These are phyloP conservation scores for Canna indica DNA, from an alignment of 176 grass and related monocot species.

Conservation along the genomic window DNA sequence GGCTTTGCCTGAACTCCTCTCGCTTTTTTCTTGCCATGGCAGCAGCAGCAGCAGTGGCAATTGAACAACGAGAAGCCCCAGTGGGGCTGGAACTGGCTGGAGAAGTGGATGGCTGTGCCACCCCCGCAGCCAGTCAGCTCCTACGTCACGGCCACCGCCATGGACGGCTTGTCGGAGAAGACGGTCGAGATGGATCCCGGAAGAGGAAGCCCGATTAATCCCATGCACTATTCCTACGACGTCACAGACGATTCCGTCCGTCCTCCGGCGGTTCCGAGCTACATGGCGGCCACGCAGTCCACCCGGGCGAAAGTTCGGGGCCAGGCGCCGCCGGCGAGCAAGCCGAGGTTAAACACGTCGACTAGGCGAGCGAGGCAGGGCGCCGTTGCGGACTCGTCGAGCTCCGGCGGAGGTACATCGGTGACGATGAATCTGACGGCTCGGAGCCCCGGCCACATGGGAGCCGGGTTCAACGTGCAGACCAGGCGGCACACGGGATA, in stretches of 20 bases:
- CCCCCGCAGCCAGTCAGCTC: conserved; percentile 12
- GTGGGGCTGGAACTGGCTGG: conserved; percentile 57
- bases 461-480: conserved; percentile 2
- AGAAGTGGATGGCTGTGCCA: conserved; percentile 28
- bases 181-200: conserved; percentile 57
- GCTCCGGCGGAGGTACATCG: conserved; percentile 30
- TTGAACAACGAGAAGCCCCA: conserved; percentile 22
- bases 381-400: conserved; percentile 26
- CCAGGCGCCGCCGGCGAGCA: not conserved
- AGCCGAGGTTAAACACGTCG: not conserved
- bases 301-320: conserved; percentile 53
- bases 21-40: not conserved
- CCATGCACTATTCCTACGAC: conserved; percentile 7
- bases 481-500: conserved; percentile 8
- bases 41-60: conserved; percentile 22
- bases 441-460: conserved; percentile 21
- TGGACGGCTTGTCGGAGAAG: conserved; percentile 56
- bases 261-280: conserved; percentile 34
- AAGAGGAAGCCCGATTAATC: conserved; percentile 16
- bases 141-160: conserved; percentile 22
- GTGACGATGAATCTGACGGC: not conserved
- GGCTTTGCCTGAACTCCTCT: not conserved
- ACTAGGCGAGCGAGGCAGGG: not conserved
- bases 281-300: conserved; percentile 79
- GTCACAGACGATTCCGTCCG: not conserved